Percentiles rank a stretch among this genome's conserved stretches.
phyloP scores from a whole-genome alignment of 345 rosid genomes.

The Rhodamnia argentea region DNA sequence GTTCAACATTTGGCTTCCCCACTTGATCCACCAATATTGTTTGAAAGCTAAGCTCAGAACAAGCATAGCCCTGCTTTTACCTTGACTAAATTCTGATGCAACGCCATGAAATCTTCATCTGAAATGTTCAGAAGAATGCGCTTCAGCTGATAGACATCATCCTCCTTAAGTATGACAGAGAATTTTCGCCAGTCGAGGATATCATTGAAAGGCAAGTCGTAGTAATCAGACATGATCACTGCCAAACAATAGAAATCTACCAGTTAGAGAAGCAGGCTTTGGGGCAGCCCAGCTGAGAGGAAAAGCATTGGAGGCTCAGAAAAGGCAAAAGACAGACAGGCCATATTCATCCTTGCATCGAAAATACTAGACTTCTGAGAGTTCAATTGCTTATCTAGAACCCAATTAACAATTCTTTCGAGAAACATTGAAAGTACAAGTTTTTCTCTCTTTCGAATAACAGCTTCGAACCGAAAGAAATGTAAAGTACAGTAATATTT shows the following conservation, averaged over 20 bases:
- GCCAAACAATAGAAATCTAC: conserved; percentile 13
- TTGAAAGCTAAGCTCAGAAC: not conserved
- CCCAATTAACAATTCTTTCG: not conserved
- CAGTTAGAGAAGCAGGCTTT: not conserved
- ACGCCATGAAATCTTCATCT: conserved; percentile 37
- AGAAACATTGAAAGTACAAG: not conserved
- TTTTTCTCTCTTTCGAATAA: not conserved
- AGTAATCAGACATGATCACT: conserved; percentile 75
- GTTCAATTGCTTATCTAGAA: not conserved
- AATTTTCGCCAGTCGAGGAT: conserved; percentile 64
- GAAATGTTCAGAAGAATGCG: conserved; percentile 60
- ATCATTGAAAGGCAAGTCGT: conserved; percentile 85
- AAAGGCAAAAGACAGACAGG: not conserved
- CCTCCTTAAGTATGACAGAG: conserved; percentile 54
- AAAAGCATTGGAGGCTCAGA: not conserved
- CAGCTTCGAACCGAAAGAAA: not conserved
- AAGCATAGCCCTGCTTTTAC: conserved; percentile 14
- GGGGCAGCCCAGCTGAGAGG: not conserved
- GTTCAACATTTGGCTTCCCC: not conserved
- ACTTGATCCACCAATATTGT: not conserved
- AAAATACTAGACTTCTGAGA: too few relatives aligned
- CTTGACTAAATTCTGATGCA: conserved; percentile 69
- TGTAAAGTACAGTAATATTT: not conserved
- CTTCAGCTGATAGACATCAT: conserved; percentile 61
- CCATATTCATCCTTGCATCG: not conserved